Base-by-base conservation (phyloP, 1,284 basidiomycete genomes). In the Ustilago sp. region DNA sequence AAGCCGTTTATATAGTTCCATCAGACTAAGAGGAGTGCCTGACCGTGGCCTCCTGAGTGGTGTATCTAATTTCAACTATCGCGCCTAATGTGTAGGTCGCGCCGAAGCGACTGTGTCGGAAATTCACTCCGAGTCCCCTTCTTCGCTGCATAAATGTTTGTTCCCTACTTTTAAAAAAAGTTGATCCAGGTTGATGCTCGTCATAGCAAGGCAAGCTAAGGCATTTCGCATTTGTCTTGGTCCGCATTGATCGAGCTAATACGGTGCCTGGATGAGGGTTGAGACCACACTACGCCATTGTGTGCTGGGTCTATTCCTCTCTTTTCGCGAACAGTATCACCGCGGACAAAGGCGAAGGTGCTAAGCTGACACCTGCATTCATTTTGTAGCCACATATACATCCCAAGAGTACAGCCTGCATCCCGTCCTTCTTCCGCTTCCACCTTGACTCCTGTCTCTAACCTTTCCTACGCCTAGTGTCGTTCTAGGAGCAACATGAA, bases 401-500 rank as follows among this genome's bases (percentile, higher is more conserved):
- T 31, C 12, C 28, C 23, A 32, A 32, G 12, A 23, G 48, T 15
- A 17, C 48, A 11, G n/a, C 32, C 8, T 23, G 9, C 15, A 19
- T 39, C 31, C n/a, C 23, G 31, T 38, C 35, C n/a, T 15, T 28
- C 19, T 17, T 19, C 23, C 15, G 35, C 36, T 6, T 43, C 41
- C n/a, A 39, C 23, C 38, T 8, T 32, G 8, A 15, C 32, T 34
- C 34, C 45, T 28, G 23, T 28, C 23, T 28, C 23, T 28, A 28
- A 38, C 23, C 62, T n/a, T 3, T 50, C 32, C 5, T 35, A 15
- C 41, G 13, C 9, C 8, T 17, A 3, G 8, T 19, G 36, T 23
- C 11, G 23, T 31, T 17, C 38, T 38, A 39, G 11, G 23, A 13
- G 19, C 64, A 60, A 41, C 38, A 72, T 72, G 70, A 72, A 73